Evolutionary conservation across 2,329 filamentous ascomycete genomes (phyloP).

Genomic region (Hymenoscyphus occultus): DNA sequence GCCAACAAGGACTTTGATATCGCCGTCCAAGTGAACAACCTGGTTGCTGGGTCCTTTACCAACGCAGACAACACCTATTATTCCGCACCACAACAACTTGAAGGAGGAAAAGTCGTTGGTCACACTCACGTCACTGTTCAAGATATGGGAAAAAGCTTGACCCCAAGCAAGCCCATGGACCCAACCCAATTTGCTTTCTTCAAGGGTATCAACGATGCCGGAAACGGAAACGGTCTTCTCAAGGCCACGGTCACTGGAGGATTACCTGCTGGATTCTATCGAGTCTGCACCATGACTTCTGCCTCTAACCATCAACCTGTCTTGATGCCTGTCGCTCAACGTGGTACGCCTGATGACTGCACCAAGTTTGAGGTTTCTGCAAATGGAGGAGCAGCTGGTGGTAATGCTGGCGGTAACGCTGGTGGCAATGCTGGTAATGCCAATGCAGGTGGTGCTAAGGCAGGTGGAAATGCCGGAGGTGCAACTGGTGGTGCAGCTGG

Average conservation of each 20-base stretch:
- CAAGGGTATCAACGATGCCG: constrained; percentile 43
- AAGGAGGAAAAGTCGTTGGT: constrained; percentile 37
- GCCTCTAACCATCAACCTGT: constrained; percentile 45
- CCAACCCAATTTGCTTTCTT: constrained; percentile 40
- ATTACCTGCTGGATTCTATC: constrained; percentile 43
- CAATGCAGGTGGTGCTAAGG: background rate
- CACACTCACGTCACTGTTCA: constrained; percentile 43
- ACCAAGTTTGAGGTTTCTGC: constrained; percentile 42
- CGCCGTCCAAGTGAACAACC: constrained; percentile 36
- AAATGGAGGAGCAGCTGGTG: constrained; percentile 16
- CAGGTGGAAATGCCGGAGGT: background rate
- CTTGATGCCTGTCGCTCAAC: constrained; percentile 44
- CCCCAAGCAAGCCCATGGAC: constrained; percentile 34
- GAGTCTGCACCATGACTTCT: constrained; percentile 44
- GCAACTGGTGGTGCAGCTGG: background rate
- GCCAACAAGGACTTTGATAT: constrained; percentile 31
- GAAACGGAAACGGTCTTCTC: constrained; percentile 40
- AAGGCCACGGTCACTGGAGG: constrained; percentile 40
- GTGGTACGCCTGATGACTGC: constrained; percentile 45
- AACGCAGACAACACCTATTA: constrained; percentile 41
- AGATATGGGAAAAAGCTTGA: constrained; percentile 36
- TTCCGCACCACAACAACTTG: constrained; percentile 38
- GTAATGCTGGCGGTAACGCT: constrained; percentile 13
- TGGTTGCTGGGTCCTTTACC: constrained; percentile 40
- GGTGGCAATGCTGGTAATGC: background rate